These are phyloP conservation scores for Metschnikowia peoriensis DNA, from an alignment of 805 yeast species.

Conservation along the genomic window DNA sequence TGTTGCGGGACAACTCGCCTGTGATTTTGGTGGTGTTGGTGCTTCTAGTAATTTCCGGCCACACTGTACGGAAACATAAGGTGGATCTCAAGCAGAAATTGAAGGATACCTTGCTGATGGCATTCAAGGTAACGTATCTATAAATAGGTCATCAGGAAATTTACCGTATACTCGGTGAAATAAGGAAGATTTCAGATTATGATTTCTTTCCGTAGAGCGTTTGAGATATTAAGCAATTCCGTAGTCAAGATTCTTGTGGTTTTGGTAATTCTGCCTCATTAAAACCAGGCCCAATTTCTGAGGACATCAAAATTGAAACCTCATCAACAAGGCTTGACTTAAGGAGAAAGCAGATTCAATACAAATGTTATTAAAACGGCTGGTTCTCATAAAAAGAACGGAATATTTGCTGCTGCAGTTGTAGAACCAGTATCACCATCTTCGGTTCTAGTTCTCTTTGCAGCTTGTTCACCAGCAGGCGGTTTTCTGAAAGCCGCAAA, in stretches of 20 bases:
- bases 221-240: no score
- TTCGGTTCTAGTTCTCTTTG: slow-evolving; percentile 1
- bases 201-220: not conserved
- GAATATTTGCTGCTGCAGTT: not conserved
- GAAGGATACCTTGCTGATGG: slow-evolving; percentile 40
- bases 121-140: slow-evolving; percentile 42
- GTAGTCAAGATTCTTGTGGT: no score
- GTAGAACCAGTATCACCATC: not conserved
- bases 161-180: not conserved
- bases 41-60: slow-evolving; percentile 20
- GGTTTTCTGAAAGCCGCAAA: slow-evolving; percentile 12
- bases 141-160: slow-evolving; percentile 5
- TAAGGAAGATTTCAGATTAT: not conserved
- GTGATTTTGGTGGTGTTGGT: slow-evolving; percentile 24
- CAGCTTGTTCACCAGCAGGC: not conserved
- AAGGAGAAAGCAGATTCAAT: no score
- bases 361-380: no score
- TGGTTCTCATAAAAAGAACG: not conserved
- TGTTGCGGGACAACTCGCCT: slow-evolving; percentile 29
- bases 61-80: slow-evolving; percentile 23
- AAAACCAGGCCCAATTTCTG: no score
- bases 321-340: no score
- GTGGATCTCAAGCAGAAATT: slow-evolving; percentile 30
- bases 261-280: no score
- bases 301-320: no score